Percentiles rank a stretch among this genome's conserved stretches.
Evolutionary conservation across 2,329 filamentous ascomycete species (phyloP).

Genomic region (Fusarium subtropicale): DNA sequence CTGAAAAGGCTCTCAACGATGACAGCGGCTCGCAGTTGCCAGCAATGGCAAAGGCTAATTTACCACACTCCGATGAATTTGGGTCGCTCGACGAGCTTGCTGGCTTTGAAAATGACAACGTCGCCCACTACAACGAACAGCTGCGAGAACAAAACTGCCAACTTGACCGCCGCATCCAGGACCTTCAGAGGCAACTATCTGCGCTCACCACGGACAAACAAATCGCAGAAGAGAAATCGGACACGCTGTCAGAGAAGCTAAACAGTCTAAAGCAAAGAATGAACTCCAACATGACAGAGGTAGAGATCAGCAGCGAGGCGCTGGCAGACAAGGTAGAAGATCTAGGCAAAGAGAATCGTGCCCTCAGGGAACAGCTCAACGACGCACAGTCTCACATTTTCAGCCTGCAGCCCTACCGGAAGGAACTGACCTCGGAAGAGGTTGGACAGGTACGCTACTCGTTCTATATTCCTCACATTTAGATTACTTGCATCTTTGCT

Average conservation of each 20-base stretch:
- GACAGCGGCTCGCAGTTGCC: slow-evolving; percentile 22
- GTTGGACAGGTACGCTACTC: slow-evolving; percentile 49
- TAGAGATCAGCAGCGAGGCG: slow-evolving; percentile 41
- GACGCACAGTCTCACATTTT: slow-evolving; percentile 56
- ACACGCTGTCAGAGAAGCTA: slow-evolving; percentile 43
- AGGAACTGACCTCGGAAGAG: slow-evolving; percentile 53
- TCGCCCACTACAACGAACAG: slow-evolving; percentile 19
- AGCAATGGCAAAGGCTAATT: slow-evolving; percentile 5
- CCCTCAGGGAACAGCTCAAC: slow-evolving; percentile 49
- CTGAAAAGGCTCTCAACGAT: slow-evolving; percentile 9
- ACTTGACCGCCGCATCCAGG: slow-evolving; percentile 39
- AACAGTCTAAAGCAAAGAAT: slow-evolving; percentile 44
- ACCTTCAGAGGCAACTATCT: slow-evolving; percentile 35
- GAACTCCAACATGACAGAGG: slow-evolving; percentile 40
- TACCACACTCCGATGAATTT: slow-evolving; percentile 29
- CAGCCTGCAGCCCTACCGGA: slow-evolving; percentile 55
- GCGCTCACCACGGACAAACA: slow-evolving; percentile 45
- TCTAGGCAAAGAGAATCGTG: slow-evolving; percentile 46
- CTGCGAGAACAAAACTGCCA: slow-evolving; percentile 29
- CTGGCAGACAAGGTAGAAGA: slow-evolving; percentile 38
- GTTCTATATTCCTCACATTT: neutral
- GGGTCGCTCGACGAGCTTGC: slow-evolving; percentile 33
- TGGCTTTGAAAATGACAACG: slow-evolving; percentile 31
- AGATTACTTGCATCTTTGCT: slow-evolving; percentile 2
- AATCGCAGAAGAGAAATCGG: slow-evolving; percentile 49